Evolutionary conservation across 2,329 filamentous ascomycete genomes (phyloP).

Genomic region (Fusarium sp.): DNA sequence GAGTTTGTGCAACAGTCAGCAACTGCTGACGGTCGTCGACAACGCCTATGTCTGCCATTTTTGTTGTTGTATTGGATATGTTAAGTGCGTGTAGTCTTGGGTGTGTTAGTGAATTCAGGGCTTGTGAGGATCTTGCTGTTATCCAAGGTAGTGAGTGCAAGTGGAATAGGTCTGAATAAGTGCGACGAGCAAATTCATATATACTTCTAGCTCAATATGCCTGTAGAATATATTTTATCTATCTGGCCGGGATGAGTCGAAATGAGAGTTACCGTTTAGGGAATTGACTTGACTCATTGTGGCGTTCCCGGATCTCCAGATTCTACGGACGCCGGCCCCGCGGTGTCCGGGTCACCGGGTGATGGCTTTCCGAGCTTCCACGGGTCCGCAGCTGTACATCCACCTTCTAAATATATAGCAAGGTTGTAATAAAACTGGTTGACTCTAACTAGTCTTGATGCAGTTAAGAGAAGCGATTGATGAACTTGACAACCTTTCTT

Average conservation of each 20-base stretch:
- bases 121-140: too few relatives aligned
- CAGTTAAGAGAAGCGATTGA: constrained; percentile 36
- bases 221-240: background rate
- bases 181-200: background rate
- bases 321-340: background rate
- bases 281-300: background rate
- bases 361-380: background rate
- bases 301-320: background rate
- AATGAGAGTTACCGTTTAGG: background rate
- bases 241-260: background rate
- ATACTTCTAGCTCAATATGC: background rate
- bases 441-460: too few relatives aligned
- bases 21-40: background rate
- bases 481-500: constrained; percentile 45
- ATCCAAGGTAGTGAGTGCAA: too few relatives aligned
- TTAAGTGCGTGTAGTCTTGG: background rate
- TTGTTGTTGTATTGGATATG: background rate
- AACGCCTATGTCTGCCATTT: background rate
- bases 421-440: too few relatives aligned
- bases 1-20: background rate
- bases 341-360: background rate
- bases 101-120: background rate
- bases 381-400: background rate
- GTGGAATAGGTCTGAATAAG: too few relatives aligned
- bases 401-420: too few relatives aligned